These are phyloP conservation scores for Arabis alpina DNA, from an alignment of 345 rosid genomes.

Conservation along the genomic window DNA sequence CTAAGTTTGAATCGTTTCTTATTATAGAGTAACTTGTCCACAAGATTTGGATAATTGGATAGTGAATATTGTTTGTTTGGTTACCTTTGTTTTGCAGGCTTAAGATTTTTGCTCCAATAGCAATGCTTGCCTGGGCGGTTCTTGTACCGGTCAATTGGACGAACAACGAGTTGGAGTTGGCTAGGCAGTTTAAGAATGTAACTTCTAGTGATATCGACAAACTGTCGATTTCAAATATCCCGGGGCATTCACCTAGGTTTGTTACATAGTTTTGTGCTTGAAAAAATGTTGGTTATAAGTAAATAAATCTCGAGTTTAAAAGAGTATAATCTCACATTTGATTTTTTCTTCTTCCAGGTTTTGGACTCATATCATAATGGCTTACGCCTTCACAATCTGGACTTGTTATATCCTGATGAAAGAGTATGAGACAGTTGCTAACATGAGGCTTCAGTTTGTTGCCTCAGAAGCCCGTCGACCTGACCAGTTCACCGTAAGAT, in stretches of 20 bases:
- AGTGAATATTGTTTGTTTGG: neutral
- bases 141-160: slow-evolving; percentile 86
- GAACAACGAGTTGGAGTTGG: slow-evolving; percentile 51
- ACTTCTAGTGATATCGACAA: slow-evolving; percentile 87
- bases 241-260: slow-evolving; percentile 66
- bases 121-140: slow-evolving; percentile 73
- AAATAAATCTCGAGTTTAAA: too few relatives aligned
- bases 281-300: neutral
- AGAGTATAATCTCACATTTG: neutral
- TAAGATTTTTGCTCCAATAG: slow-evolving; percentile 84
- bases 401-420: slow-evolving; percentile 74
- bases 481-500: slow-evolving; percentile 59
- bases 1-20: too few relatives aligned
- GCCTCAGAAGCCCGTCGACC: slow-evolving; percentile 83
- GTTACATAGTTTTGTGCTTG: neutral
- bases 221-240: slow-evolving; percentile 87
- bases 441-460: slow-evolving; percentile 86
- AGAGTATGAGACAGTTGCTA: slow-evolving; percentile 83
- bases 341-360: slow-evolving; percentile 54
- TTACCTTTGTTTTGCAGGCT: slow-evolving; percentile 51
- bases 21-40: too few relatives aligned
- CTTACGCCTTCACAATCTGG: slow-evolving; percentile 89
- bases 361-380: slow-evolving; percentile 82
- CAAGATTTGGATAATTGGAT: neutral
- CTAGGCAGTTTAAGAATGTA: slow-evolving; percentile 48